These are phyloP conservation scores for Microsporum ferrugineum DNA, from an alignment of 2,329 filamentous ascomycete species.

Conservation along the genomic window DNA sequence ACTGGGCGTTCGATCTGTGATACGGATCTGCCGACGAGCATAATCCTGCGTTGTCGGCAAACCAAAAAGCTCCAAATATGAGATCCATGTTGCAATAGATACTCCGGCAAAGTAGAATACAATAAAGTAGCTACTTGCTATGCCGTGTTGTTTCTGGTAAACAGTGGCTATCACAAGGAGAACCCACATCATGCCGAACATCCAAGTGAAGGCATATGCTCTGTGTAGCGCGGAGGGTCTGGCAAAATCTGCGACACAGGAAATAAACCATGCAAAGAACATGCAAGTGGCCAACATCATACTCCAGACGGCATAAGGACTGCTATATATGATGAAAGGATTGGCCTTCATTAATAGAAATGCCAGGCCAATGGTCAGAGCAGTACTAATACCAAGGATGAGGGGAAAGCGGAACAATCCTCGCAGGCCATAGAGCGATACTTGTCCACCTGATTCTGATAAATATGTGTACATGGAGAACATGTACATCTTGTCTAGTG, in stretches of 20 bases:
- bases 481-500: slow-evolving; percentile 74
- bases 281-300: slow-evolving; percentile 79
- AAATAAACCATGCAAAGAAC: slow-evolving; percentile 69
- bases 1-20: slow-evolving; percentile 1
- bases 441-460: slow-evolving; percentile 48
- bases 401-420: slow-evolving; percentile 79
- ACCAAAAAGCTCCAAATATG: slow-evolving; percentile 68
- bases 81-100: slow-evolving; percentile 63
- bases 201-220: slow-evolving; percentile 70
- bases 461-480: slow-evolving; percentile 57
- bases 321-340: slow-evolving; percentile 83
- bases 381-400: slow-evolving; percentile 56
- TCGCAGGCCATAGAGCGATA: slow-evolving; percentile 61
- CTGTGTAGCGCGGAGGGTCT: slow-evolving; percentile 79
- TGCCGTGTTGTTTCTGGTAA: slow-evolving; percentile 59
- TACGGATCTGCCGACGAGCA: slow-evolving; percentile 46
- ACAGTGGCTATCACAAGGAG: slow-evolving; percentile 62
- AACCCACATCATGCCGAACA: slow-evolving; percentile 64
- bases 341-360: slow-evolving; percentile 73
- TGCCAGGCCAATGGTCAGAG: slow-evolving; percentile 58
- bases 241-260: slow-evolving; percentile 63
- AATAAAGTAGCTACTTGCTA: slow-evolving; percentile 68
- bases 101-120: slow-evolving; percentile 67
- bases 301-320: slow-evolving; percentile 73
- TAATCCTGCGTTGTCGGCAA: slow-evolving; percentile 62